These are phyloP conservation scores for Chrysanthemum lavandulifolium DNA, from an alignment of 129 eudicot genomes.

Conservation along the genomic window DNA sequence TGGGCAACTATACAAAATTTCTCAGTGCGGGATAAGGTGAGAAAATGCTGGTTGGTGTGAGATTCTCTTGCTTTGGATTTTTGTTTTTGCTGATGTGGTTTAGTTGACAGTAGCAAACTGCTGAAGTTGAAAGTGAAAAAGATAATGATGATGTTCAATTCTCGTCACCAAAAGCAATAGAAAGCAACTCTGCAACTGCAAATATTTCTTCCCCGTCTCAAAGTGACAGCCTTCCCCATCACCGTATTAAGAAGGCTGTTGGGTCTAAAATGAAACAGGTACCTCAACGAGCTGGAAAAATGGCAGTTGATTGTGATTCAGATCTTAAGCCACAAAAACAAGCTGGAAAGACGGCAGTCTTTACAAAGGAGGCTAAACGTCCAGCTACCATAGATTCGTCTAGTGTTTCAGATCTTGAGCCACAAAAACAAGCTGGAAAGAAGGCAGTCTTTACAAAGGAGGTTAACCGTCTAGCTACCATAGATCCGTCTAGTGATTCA, in stretches of 20 bases:
- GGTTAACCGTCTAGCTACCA: constrained; percentile 41
- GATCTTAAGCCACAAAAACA: constrained; percentile 36
- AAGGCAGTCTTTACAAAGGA: constrained; percentile 37
- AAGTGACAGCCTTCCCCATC: constrained; percentile 35
- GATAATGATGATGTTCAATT: constrained; percentile 21
- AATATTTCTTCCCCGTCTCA: constrained; percentile 35
- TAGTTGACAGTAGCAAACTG: constrained; percentile 45
- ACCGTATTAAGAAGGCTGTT: constrained; percentile 22
- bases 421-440: neutral
- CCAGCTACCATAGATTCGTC: constrained; percentile 23
- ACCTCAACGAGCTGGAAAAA: constrained; percentile 38
- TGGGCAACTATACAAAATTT: constrained; percentile 55
- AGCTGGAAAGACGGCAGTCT: constrained; percentile 39
- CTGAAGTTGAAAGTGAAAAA: constrained; percentile 47
- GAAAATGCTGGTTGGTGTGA: constrained; percentile 14
- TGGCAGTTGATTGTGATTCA: constrained; percentile 32
- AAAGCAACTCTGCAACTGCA: constrained; percentile 28
- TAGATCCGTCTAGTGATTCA: constrained; percentile 33
- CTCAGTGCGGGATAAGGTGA: constrained; percentile 45
- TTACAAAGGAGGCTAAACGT: constrained; percentile 30
- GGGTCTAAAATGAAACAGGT: constrained; percentile 37
- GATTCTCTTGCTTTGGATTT: neutral
- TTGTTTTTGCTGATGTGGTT: constrained; percentile 23
- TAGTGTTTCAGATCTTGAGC: constrained; percentile 40
- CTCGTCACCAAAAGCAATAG: constrained; percentile 46